Percentiles rank a stretch among this genome's conserved stretches.
Conservation (phyloP, 2,329 filamentous ascomycete genomes). For the Cytospora piceae region DNA sequence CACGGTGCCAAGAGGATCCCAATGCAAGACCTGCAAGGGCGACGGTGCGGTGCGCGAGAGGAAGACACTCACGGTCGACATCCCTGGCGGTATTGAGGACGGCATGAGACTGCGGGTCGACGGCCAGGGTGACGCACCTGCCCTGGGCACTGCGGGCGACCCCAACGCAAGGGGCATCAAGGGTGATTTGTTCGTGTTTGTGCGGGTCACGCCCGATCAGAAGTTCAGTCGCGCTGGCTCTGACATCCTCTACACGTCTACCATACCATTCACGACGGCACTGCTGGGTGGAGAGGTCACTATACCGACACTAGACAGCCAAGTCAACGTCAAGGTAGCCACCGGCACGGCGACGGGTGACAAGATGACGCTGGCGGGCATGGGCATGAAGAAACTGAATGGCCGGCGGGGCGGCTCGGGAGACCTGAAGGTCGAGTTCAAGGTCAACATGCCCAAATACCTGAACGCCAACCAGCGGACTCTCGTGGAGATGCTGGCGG, state of each 20-base stretch:
- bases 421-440: slow-evolving; percentile 92
- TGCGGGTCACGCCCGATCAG: slow-evolving; percentile 84
- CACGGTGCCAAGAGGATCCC: slow-evolving; percentile 75
- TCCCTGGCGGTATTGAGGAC: slow-evolving; percentile 94
- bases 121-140: slow-evolving; percentile 84
- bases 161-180: slow-evolving; percentile 67
- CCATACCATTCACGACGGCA: slow-evolving; percentile 89
- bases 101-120: slow-evolving; percentile 88
- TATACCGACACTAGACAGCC: slow-evolving; percentile 86
- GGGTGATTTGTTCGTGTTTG: slow-evolving; percentile 90
- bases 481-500: slow-evolving; percentile 91
- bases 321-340: slow-evolving; percentile 86
- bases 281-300: slow-evolving; percentile 87
- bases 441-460: slow-evolving; percentile 93
- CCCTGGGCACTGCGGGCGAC: slow-evolving; percentile 70
- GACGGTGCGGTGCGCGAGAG: slow-evolving; percentile 83
- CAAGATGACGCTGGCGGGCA: slow-evolving; percentile 82
- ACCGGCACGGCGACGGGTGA: slow-evolving; percentile 94
- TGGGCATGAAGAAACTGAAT: slow-evolving; percentile 89
- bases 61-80: slow-evolving; percentile 85
- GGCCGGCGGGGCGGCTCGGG: slow-evolving; percentile 70
- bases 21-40: slow-evolving; percentile 80
- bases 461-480: slow-evolving; percentile 88
- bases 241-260: slow-evolving; percentile 90
- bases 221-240: slow-evolving; percentile 88